Evolutionary conservation across 768 basidiomycete genomes (phyloP), one percentile per base, ranked within the genome.

Genomic region (Albatrellus ellisii): DNA sequence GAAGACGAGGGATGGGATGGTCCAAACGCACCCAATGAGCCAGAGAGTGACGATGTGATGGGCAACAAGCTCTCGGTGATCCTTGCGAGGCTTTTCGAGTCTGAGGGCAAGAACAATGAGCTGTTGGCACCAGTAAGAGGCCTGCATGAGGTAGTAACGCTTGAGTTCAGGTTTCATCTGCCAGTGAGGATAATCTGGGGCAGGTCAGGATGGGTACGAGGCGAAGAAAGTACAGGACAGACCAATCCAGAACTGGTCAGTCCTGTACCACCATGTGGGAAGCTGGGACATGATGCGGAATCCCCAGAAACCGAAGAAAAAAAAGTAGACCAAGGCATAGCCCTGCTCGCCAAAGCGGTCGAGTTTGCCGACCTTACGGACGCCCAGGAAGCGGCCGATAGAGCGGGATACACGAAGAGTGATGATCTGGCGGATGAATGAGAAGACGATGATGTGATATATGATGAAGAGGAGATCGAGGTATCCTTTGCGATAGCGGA

Each of bases 41-140:
- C 91, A 99, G 10, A 98, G 68, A 0, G 95, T 97, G 39, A 98
- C 88, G 32, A 91, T 52, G 57, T 99, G 95, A 57, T 99, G 95
- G 0, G 72, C 72, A 15, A 95, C 73, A 12, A 97, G 75, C 59
- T 97, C 94, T 15, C 58, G 52, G 57, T 81, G 90, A 58, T 99
- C 95, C 58, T 85, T 89, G 38, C 95, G 74, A 0, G 95, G 94
- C 58, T 95, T 97, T 62, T 99, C 95, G 11, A 99, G 71, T 35
- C 78, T 66, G 10, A 92, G 71, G 2, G 83, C 63, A 6, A 97
- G 70, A 14, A 99, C 79, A 15, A 98, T 61, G 46, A 92, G 69
- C 58, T 99, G 91, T 55, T 98, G 92, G 36, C 77, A 72, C 95
- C 95, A 98, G 60, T 95, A 97, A 2, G 91, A 69, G 46, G 75